Evolutionary conservation across 202 grass and related monocot species (phyloP), one percentile per base, ranked within the genome.

Genomic region (Zizania palustris): DNA sequence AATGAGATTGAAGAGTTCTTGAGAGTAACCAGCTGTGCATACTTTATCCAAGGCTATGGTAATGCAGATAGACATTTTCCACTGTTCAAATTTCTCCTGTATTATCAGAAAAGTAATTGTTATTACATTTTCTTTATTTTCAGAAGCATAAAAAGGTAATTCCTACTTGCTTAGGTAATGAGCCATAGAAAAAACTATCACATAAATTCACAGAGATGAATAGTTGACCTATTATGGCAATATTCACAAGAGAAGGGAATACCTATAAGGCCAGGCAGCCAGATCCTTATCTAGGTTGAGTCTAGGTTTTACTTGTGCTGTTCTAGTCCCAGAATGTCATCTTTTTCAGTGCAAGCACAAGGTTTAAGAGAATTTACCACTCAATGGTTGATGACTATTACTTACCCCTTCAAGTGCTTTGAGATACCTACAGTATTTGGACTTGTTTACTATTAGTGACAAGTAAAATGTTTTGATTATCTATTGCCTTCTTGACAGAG

Each of bases 1-100:
- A 86, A 61, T 66, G 96, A 99, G 48, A 99, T 99, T 19, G 96
- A 99, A 83, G 96, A 99, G 60, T 99, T 99, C 84, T 64, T 99
- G 76, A 84, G 96, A 65, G 96, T 99, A 63, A 92, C 96, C 67
- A 85, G 83, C 54, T 99, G 96, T 73, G 96, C 96, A 76, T 93
- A 87, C 67, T 80, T 95, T 44, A 33, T 67, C 74, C 96, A 99
- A 93, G 96, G 96, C 49, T 99, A 99, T 81, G 96, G 96, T 99
- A 95, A 84, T 73, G 44, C 60, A 64, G 62, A 80, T 51, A 33
- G 38, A 75, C 14, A 54, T 20, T 65, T 46, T 80, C 42, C 45
- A 43, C 41, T 9, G 11, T 72, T 49, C 38, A 75, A 51, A 22
- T 56, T 59, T 37, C 40, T 65, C 58, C 38, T 83, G 39, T 64